Conservation (phyloP, 2,329 filamentous ascomycete genomes). For the Capronia epimyces region DNA sequence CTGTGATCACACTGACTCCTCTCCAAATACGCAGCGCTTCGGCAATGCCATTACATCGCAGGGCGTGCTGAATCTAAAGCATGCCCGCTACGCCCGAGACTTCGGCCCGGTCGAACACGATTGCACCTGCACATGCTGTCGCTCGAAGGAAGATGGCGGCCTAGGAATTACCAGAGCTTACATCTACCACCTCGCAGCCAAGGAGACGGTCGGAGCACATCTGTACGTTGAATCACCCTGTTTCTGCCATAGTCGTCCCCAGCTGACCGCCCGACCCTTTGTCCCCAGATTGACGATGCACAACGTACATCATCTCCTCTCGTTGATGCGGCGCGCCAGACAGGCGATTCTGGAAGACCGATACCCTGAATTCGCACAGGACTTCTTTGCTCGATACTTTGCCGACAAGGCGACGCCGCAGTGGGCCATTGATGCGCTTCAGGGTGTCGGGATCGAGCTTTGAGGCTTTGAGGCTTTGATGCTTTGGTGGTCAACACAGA, state of each 20-base stretch:
- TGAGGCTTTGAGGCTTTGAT: conserved; percentile 32
- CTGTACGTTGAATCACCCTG: conserved; percentile 38
- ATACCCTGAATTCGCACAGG: conserved; percentile 70
- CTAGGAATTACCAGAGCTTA: conserved; percentile 82
- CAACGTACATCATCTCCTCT: conserved; percentile 88
- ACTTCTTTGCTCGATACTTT: conserved; percentile 75
- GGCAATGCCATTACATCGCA: conserved; percentile 81
- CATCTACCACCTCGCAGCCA: conserved; percentile 83
- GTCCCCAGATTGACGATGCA: conserved; percentile 61
- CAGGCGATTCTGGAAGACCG: conserved; percentile 73
- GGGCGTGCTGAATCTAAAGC: conserved; percentile 79
- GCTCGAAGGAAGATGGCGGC: conserved; percentile 57
- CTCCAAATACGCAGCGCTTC: too few relatives aligned
- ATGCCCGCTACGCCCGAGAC: conserved; percentile 68
- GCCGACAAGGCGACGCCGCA: conserved; percentile 63
- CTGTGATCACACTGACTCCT: too few relatives aligned
- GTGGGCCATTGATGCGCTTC: conserved; percentile 79
- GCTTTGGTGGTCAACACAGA: neutral
- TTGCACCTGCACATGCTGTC: conserved; percentile 76
- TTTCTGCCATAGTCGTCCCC: neutral
- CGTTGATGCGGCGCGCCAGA: conserved; percentile 70
- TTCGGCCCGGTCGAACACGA: conserved; percentile 77
- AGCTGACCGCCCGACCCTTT: neutral
- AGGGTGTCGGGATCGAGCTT: conserved; percentile 72
- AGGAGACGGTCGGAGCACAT: conserved; percentile 89